Evolutionary conservation across 208 protist species (phyloP), one percentile per base, ranked within the genome.

Genomic region (Wallacemonas sp.): DNA sequence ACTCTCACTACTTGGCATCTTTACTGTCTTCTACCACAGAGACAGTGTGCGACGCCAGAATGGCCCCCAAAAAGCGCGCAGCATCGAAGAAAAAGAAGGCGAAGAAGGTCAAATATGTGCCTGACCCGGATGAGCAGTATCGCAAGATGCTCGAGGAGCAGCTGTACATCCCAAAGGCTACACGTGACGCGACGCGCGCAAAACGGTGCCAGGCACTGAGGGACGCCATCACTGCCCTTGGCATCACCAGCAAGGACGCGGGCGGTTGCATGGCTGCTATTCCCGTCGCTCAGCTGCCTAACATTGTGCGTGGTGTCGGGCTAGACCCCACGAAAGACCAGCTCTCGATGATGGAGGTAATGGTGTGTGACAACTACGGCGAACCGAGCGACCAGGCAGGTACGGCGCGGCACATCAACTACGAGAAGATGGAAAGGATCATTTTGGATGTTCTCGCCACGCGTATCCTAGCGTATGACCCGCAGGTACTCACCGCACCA

Each of bases 251-350:
- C 22, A 70, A 26, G 23, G 68, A 68, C 14, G 57, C 45, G 20
- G 45, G 29, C 4, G 36, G 69, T 0, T 48, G 45, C 31, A 31
- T 20, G 28, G 25, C 45, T 18, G 57, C 57, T 5, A 64, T 81
- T 61, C 54, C 46, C 20, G 49, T 81, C 32, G 39, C 57, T n/a
- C 77, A 78, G 33, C 38, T 91, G 1, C 85, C 77, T 1, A 38
- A 67, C 31, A 81, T 92, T 48, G 49, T 85, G 2, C 79, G 80
- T n/a, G 57, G 72, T 22, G 46, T 89, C 12, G 80, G 76, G 5
- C 59, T 92, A 12, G 78, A 72, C 36, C 73, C 74, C 22, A 85
- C 77, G 20, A 66, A 74, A 26, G 65, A 82, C 3, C 86, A 92
- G 48, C 25, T 89, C 3, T 59, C 52, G 5, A 59, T 59, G 52